Evolutionary conservation across 163 green algal genomes (phyloP).

Genomic region (Coccomyxa subellipsoidea): DNA sequence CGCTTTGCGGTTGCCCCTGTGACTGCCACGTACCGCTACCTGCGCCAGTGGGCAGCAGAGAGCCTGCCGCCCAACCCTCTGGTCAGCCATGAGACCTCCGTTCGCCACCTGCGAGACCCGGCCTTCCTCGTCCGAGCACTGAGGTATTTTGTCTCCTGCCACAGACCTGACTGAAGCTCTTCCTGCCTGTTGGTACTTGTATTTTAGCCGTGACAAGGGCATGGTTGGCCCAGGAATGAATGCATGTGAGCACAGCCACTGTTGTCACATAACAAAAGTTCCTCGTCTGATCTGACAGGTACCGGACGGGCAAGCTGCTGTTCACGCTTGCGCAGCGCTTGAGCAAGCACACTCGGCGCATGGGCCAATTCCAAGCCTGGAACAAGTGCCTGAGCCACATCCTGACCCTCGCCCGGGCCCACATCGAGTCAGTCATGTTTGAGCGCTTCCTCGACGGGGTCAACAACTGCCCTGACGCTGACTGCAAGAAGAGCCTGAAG

Average conservation of each 20-base stretch:
- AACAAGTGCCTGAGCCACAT: slow-evolving; percentile 90
- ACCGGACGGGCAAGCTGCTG: slow-evolving; percentile 79
- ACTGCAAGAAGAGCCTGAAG: slow-evolving; percentile 59
- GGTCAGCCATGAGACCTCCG: slow-evolving; percentile 75
- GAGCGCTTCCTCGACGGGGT: slow-evolving; percentile 35
- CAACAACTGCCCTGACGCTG: slow-evolving; percentile 59
- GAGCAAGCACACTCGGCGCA: slow-evolving; percentile 69
- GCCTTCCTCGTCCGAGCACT: slow-evolving; percentile 67
- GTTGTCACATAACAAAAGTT: neutral
- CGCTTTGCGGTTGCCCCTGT: slow-evolving; percentile 74
- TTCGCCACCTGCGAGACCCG: slow-evolving; percentile 78
- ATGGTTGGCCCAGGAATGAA: too few species aligned
- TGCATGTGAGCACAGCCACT: too few species aligned
- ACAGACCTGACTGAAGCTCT: neutral
- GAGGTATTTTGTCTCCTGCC: slow-evolving; percentile 10
- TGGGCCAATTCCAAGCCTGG: slow-evolving; percentile 82
- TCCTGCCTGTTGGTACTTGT: too few species aligned
- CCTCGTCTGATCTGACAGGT: slow-evolving; percentile 22
- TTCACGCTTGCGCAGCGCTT: slow-evolving; percentile 82
- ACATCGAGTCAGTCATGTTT: slow-evolving; percentile 53
- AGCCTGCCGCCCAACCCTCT: slow-evolving; percentile 83
- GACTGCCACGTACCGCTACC: slow-evolving; percentile 58
- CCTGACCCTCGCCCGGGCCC: slow-evolving; percentile 63
- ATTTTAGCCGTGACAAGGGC: too few species aligned
- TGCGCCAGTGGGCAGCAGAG: slow-evolving; percentile 50